These are phyloP conservation scores for Chytriomyces sp. DNA, from an alignment of 192 early-diverging fungal genomes.

Conservation along the genomic window DNA sequence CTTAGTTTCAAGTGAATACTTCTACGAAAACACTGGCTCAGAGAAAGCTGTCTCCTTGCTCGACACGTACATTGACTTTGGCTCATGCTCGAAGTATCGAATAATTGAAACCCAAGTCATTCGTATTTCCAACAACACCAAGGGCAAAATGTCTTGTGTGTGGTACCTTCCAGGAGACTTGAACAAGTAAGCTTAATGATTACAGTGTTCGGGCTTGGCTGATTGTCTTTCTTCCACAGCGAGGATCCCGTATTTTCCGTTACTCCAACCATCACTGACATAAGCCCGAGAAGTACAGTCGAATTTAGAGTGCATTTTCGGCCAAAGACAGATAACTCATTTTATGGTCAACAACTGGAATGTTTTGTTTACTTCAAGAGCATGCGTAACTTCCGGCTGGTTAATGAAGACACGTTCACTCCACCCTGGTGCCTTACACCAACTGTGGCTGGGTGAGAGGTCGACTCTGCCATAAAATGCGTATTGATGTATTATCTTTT, in stretches of 20 bases:
- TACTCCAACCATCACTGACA: conserved; percentile 44
- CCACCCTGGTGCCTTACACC: conserved; percentile 63
- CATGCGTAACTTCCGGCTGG: conserved; percentile 62
- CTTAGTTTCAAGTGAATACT: conserved; percentile 48
- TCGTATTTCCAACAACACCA: conserved; percentile 54
- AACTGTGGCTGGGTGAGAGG: conserved; percentile 49
- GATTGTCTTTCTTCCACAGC: neutral
- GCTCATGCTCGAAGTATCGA: conserved; percentile 53
- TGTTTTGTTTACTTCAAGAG: conserved; percentile 64
- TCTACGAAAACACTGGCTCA: conserved; percentile 50
- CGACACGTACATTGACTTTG: conserved; percentile 59
- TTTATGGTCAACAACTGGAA: conserved; percentile 58
- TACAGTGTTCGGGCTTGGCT: neutral
- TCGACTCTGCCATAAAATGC: conserved; percentile 14
- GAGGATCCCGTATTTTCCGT: conserved; percentile 52
- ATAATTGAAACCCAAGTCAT: conserved; percentile 53
- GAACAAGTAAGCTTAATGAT: conserved; percentile 21
- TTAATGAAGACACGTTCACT: conserved; percentile 61
- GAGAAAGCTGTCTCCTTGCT: conserved; percentile 43
- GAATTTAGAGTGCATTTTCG: conserved; percentile 57
- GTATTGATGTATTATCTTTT: neutral
- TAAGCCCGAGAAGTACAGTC: conserved; percentile 41
- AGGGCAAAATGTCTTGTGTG: conserved; percentile 59
- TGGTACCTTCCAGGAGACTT: conserved; percentile 52
- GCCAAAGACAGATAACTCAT: conserved; percentile 54